Evolutionary conservation across 352 stramenopile genomes (phyloP).

Genomic region (Pythium phragmitis): DNA sequence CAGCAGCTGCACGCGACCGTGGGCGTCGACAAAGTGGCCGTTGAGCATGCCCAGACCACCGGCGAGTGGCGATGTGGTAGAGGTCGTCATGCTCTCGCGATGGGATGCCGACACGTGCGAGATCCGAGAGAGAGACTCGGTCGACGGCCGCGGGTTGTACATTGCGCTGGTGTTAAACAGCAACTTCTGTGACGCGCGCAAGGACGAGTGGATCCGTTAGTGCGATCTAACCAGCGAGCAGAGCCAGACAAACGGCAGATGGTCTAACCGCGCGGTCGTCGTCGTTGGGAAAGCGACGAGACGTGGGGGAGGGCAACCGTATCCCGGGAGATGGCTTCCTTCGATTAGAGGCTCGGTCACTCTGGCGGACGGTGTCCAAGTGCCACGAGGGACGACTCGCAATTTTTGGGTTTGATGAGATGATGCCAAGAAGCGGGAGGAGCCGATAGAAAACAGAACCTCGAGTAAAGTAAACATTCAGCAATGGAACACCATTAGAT

Average conservation of each 20-base stretch:
- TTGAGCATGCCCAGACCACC: slow-evolving; percentile 46
- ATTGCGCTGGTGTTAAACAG: not conserved
- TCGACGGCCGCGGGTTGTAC: not conserved
- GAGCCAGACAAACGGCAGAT: no score
- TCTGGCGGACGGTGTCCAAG: not conserved
- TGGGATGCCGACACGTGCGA: slow-evolving; percentile 16
- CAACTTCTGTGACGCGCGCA: slow-evolving; percentile 8
- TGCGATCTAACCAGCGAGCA: no score
- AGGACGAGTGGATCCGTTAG: no score
- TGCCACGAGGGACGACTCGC: no score
- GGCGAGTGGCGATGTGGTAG: slow-evolving; percentile 1
- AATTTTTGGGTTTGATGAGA: slow-evolving; percentile 3
- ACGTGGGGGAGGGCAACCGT: no score
- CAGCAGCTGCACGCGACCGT: slow-evolving; percentile 70
- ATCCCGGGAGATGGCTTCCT: not conserved
- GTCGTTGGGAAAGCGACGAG: not conserved
- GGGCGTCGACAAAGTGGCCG: slow-evolving; percentile 80
- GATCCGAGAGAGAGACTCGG: slow-evolving; percentile 10
- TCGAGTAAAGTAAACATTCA: no score
- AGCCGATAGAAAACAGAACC: no score
- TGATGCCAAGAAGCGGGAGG: slow-evolving; percentile 3
- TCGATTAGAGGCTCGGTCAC: not conserved
- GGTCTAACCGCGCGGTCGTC: not conserved
- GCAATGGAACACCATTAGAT: no score
- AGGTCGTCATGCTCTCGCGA: slow-evolving; percentile 1